Evolutionary conservation across 345 rosid species (phyloP), one percentile per base, ranked within the genome.

Genomic region (Linum trigynum): DNA sequence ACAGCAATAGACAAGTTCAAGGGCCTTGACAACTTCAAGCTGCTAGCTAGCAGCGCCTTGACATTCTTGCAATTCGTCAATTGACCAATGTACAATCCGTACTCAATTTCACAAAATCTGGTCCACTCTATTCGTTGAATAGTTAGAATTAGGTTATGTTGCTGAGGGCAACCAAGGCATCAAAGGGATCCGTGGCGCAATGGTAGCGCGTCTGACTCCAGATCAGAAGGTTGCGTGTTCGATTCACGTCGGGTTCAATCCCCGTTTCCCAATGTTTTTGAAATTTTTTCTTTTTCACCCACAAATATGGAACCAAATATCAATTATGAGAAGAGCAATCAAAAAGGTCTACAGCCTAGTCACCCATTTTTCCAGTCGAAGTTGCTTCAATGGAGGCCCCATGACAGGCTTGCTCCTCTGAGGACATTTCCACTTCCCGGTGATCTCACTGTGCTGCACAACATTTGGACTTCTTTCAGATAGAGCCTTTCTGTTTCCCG

Each of bases 161-260:
- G 32, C 32, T 23, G 32, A 23, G 32, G 32, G 32, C 32, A 23
- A 23, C 32, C 1, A 23, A 23, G 32, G 32, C 32, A 23, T 23
- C 32, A 23, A 23, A 23, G 32, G 95, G 95, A 86, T 85, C 88
- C 82, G 89, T 85, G 96, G 94, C 94, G 90, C 96, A 91, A 91
- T 85, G 97, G 94, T 88, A 86, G 97, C 91, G 90, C 91, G 91
- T 86, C 94, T 85, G 94, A 85, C 94, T 85, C 97, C 91, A 84
- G 90, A 85, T 88, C 94, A 86, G 91, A 91, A 91, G 97, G 91
- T 91, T 86, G 94, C 90, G 86, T 83, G 91, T 81, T 91, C 88
- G 91, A 88, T 88, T 85, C 85, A 84, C 86, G 96, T 86, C 86
- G 84, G 89, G 92, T 88, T 90, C 97, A 83, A 79, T 3, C 41